phyloP scores from a whole-genome alignment of 306 rosid species.

The Quercus gilva region DNA sequence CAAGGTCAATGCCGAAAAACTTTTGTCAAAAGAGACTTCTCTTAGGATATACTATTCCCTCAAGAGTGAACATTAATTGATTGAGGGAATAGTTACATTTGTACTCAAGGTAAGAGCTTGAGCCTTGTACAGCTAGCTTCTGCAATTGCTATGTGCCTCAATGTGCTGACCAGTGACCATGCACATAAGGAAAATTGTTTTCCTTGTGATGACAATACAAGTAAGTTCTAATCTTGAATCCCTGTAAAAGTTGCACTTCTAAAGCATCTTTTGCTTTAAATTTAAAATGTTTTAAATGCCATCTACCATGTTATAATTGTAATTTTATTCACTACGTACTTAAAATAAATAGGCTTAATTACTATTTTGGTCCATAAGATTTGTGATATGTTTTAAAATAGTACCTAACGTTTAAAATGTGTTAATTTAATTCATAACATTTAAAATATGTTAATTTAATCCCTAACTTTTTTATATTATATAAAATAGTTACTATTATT shows the following conservation, averaged over 20 bases:
- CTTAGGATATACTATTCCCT: background rate
- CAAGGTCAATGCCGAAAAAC: too few species aligned
- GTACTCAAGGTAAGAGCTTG: too few species aligned
- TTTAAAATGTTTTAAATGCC: background rate
- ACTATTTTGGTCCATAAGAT: background rate
- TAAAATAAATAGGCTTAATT: background rate
- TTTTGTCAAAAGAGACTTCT: background rate
- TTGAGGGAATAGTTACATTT: background rate
- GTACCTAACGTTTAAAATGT: too few species aligned
- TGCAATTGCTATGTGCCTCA: too few species aligned
- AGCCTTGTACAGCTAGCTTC: too few species aligned
- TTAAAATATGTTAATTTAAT: too few species aligned
- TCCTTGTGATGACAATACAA: background rate
- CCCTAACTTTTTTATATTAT: fast-evolving
- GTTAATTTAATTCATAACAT: too few species aligned
- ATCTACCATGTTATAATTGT: background rate
- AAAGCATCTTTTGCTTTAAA: background rate
- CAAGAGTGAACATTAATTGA: background rate
- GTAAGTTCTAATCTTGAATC: background rate
- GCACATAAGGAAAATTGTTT: too few species aligned
- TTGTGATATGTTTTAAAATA: too few species aligned
- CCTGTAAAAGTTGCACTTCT: background rate
- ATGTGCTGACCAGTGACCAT: too few species aligned
- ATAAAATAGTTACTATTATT: too few species aligned
- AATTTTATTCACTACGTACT: background rate